Base-by-base conservation (phyloP, 768 basidiomycete species). In the Dictyophora rubrovolvata region DNA sequence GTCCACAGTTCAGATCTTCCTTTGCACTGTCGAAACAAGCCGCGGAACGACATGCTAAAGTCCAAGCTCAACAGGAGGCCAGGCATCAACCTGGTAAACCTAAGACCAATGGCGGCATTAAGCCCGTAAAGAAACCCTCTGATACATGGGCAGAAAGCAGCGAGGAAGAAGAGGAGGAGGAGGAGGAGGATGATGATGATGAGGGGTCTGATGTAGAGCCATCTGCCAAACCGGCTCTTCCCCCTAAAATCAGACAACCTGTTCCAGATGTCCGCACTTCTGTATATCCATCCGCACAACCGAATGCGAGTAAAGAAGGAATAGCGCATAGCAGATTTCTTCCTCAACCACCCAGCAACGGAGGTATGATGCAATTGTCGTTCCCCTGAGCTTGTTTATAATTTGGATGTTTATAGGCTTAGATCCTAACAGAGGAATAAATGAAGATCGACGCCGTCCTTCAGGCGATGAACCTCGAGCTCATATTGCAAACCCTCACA, bases 1-100 rank as follows among this genome's bases (percentile, higher is more conserved):
- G 61, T 9, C 55, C 71, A 1, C 79, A 81, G 56, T 87, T 79
- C 72, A 84, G 83, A 55, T 94, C 93, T 0, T 93, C 94, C 3
- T 97, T 97, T 68, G 89, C 92, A 0, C 86, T 86, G 1, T 89
- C 87, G 17, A 87, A 81, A 66, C 83, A 86, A 63, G 92, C 92
- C 42, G 82, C 83, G 20, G 86, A 97, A 67, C 80, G 95, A 55
- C 87, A 88, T 65, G 87, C 89, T 8, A 89, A 87, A 67, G 78
- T 81, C 14, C 85, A 94, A 66, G 90, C 87, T 11, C 87, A 89
- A 63, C 87, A 91, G 66, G 86, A 82, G 49, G 90, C 89, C 0
- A 81, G 77, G 48, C 82, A 85, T 59, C 81, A 80, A 65, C 93
- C 86, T 49, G 93, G 86, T 55, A 76, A 84, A 67, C 75, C 70